Percentiles rank a stretch among this genome's conserved stretches.
phyloP scores from a whole-genome alignment of 2,329 filamentous ascomycete genomes.

The Epichloe elymi region DNA sequence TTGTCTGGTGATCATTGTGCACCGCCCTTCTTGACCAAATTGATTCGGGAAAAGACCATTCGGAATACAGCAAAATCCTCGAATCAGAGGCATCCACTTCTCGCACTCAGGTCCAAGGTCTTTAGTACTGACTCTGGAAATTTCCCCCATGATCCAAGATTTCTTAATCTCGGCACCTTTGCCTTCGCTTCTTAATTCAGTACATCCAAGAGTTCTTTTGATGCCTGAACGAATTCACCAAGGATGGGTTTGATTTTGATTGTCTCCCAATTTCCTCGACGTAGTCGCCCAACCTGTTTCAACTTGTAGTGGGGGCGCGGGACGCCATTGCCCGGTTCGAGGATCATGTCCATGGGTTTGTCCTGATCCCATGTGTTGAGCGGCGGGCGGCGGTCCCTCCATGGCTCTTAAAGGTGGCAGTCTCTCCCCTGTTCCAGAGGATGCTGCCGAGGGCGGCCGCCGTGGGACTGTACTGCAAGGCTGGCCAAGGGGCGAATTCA shows the following conservation, averaged over 20 bases:
- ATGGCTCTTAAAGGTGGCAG: conserved; percentile 35
- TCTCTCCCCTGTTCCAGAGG: conserved; percentile 26
- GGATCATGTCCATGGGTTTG: conserved; percentile 22
- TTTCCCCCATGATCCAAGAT: neutral
- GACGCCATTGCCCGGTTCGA: conserved; percentile 23
- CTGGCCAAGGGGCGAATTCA: conserved; percentile 29
- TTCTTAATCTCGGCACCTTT: neutral
- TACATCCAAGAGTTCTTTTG: neutral
- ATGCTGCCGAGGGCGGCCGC: conserved; percentile 25
- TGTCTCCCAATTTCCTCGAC: conserved; percentile 13
- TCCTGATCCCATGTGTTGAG: conserved; percentile 12
- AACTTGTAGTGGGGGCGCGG: conserved; percentile 17
- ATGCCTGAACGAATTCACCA: conserved; percentile 1
- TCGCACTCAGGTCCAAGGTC: too few species aligned
- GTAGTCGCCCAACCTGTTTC: conserved; percentile 25
- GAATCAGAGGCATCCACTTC: too few species aligned
- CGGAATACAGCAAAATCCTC: neutral
- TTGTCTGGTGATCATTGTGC: neutral
- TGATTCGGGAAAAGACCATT: neutral
- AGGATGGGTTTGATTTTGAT: conserved; percentile 6
- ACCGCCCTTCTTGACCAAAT: neutral
- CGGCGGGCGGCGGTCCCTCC: conserved; percentile 20
- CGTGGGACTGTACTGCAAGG: conserved; percentile 22
- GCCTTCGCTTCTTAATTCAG: neutral
- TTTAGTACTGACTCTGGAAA: neutral